Evolutionary conservation across 2,329 filamentous ascomycete genomes (phyloP), one percentile per base, ranked within the genome.

Genomic region (Sarocladium kiliense): DNA sequence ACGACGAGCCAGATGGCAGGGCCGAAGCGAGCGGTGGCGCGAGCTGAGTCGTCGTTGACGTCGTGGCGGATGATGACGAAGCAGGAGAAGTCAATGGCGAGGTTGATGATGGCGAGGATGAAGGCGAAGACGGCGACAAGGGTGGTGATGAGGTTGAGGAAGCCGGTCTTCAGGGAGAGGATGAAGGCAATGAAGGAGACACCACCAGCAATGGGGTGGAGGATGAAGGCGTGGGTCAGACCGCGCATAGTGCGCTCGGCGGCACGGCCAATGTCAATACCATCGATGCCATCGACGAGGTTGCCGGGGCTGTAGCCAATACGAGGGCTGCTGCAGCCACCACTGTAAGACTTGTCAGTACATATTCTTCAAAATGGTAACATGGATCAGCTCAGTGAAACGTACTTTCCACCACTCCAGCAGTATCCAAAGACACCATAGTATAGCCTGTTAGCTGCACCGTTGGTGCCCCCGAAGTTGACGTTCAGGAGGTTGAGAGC

Each of bases 341-440:
- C 39, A 26, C 57, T 59, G 54, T 21, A 30, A 44, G 49, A 36
- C 39, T 45, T 30, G 42, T 57, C 36, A 58, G 50, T 5, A 6
- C 27, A n/a, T n/a, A n/a, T 3, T 25, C 6, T 26, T 18, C 19
- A 27, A 3, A 50, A 16, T 32, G 23, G 18, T 19, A 32, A 47
- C 26, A 5, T 9, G 41, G 23, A 32, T 9, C 21, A 32, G 6
- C 30, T 9, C 12, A 39, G n/a, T 39, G 9, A 14, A n/a, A 58
- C 54, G 21, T 37, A 56, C 51, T 42, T 45, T 37, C 37, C 47
- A 27, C 45, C 47, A 11, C 16, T 21, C 25, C 30, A 70, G 64
- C 84, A 87, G 65, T 77, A 81, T 7, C 84, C 84, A 68, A 85
- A 86, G 0, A 80, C 81, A 44, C 84, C 84, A 66, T 82, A 84